Base-by-base conservation (phyloP, 306 rosid species). In the Castanopsis chinensis region DNA sequence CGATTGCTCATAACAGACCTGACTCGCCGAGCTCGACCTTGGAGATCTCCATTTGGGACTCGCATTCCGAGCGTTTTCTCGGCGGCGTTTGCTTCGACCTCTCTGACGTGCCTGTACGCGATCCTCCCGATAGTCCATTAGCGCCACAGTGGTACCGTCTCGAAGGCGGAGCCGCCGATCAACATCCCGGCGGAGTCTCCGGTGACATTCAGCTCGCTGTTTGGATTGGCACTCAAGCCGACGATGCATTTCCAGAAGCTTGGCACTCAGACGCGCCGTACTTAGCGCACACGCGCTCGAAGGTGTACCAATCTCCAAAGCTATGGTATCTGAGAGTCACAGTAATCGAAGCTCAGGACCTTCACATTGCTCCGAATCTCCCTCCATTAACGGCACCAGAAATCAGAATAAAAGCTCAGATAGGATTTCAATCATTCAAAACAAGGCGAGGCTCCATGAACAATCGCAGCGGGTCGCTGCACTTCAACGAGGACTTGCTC, bases 371-470 rank as follows among this genome's bases (percentile, higher is more conserved):
- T 56, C 79, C 96, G 33, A 95, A 95, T 82, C 69, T 95, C 1
- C 99, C 98, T 2, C 99, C 98, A 21, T 79, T 95, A 58, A 90
- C 97, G n/a, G 86, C 97, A 1, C 98, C 98, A 2, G 98, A 93
- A 28, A 86, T 95, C 18, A 84, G 97, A 23, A 80, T 92, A 77
- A 89, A 90, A 51, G 92, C 88, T 2, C 91, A 91, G 68, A 27
- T 95, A 43, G 93, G 98, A 41, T 86, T 91, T 41, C 99, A 93
- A 78, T 86, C 94, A 3, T 85, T 77, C 35, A 67, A 97, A 41
- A 95, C 93, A 1, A 82, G 97, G 72, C 84, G 98, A 78, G 99
- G 94, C 4, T 83, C 71, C 27, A 95, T 95, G 99, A 94, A 86
- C 85, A 91, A 92, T 59, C 93, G 89, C 37, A 83, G 91, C 81